Conservation (phyloP, 108 stramenopile species). For the Cyclotella baltica region DNA sequence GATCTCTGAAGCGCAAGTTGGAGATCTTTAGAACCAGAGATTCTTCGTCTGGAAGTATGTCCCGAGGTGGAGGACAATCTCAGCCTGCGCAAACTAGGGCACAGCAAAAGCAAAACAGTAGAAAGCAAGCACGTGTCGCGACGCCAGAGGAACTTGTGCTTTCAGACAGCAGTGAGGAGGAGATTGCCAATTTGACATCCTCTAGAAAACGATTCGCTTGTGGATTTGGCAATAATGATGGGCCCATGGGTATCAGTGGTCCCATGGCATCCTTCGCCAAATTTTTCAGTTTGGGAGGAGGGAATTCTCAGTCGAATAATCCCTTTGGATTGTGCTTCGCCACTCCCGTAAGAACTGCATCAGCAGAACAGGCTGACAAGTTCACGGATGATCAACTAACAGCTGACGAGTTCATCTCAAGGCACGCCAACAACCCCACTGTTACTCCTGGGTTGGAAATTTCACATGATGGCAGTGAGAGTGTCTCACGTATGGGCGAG, state of each 20-base stretch:
- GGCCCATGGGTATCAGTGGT: constrained; percentile 7
- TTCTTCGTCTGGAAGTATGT: too few relatives aligned
- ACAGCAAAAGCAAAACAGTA: not conserved
- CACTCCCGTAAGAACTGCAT: constrained; percentile 58
- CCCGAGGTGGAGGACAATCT: too few relatives aligned
- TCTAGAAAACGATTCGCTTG: constrained; percentile 27
- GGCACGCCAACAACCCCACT: not conserved
- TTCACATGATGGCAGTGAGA: constrained; percentile 3
- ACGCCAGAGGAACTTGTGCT: not conserved
- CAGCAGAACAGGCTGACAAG: constrained; percentile 42
- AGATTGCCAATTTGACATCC: constrained; percentile 18
- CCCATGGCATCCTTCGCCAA: constrained; percentile 27
- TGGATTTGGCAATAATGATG: not conserved
- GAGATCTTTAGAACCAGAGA: constrained; percentile 28
- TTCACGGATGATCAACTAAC: constrained; percentile 33
- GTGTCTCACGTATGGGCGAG: constrained; percentile 38
- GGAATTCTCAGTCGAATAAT: constrained; percentile 18
- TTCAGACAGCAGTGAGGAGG: constrained; percentile 24
- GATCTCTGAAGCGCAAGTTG: constrained; percentile 40
- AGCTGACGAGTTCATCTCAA: constrained; percentile 28
- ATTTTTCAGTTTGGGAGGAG: constrained; percentile 41
- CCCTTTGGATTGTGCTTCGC: constrained; percentile 70
- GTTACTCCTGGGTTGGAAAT: constrained; percentile 10
- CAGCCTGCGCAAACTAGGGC: too few relatives aligned
- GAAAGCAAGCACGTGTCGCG: not conserved